These are phyloP conservation scores for Edaphochlamys debaryana DNA, from an alignment of 139 green algal genomes.

Conservation along the genomic window DNA sequence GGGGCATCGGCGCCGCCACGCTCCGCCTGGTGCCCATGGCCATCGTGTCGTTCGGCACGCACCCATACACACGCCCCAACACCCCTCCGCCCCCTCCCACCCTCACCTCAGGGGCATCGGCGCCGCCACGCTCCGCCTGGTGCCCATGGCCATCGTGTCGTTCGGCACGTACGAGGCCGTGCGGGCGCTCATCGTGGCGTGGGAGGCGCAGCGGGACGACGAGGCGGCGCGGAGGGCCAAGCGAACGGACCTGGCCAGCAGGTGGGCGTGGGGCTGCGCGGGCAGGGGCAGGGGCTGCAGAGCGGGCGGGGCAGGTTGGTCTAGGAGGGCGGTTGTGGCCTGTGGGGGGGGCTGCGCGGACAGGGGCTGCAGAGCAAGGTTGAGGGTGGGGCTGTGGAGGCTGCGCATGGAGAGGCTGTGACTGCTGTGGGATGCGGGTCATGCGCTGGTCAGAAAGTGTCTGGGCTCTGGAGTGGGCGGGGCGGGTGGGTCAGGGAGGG, in stretches of 20 bases:
- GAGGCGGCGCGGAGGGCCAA: constrained; percentile 21
- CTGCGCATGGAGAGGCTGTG: too few relatives aligned
- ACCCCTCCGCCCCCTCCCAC: neutral
- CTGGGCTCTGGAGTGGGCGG: neutral
- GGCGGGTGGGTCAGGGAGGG: neutral
- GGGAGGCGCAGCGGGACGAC: constrained; percentile 51
- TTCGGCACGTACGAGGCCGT: constrained; percentile 86
- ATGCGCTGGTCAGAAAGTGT: too few relatives aligned
- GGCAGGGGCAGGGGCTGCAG: neutral
- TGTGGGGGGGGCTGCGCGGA: too few relatives aligned
- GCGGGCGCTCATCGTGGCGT: constrained; percentile 44
- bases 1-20: too few relatives aligned
- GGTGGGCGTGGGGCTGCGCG: neutral
- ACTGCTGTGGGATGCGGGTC: too few relatives aligned
- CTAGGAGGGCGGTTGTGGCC: too few relatives aligned
- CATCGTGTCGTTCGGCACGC: too few relatives aligned
- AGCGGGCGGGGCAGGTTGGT: neutral
- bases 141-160: constrained; percentile 83
- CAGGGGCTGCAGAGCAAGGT: too few relatives aligned
- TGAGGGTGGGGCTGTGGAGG: too few relatives aligned
- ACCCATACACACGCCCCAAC: too few relatives aligned
- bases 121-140: constrained; percentile 74
- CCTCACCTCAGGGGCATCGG: constrained; percentile 67
- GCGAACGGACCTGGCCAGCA: neutral
- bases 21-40: too few relatives aligned